These are phyloP conservation scores for Dendrothele bispora DNA, from an alignment of 768 basidiomycete species.

Conservation along the genomic window DNA sequence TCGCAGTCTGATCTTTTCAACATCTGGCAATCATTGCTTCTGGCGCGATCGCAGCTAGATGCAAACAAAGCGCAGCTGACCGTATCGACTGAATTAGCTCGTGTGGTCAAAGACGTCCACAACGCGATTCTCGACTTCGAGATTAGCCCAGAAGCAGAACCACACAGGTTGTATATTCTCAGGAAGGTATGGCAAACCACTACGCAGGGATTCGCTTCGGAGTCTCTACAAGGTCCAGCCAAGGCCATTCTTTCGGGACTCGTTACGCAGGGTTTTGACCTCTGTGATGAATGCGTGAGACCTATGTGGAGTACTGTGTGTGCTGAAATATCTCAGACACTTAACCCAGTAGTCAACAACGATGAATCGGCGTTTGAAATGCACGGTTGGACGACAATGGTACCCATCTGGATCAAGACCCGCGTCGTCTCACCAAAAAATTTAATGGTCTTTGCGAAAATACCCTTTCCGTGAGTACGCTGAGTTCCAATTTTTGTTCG, in stretches of 20 bases:
- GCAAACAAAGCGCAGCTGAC: slow-evolving; percentile 37
- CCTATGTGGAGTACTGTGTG: slow-evolving; percentile 50
- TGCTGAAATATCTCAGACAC: slow-evolving; percentile 40
- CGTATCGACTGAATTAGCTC: slow-evolving; percentile 32
- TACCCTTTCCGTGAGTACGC: slow-evolving; percentile 1
- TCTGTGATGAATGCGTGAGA: slow-evolving; percentile 38
- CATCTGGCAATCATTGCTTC: slow-evolving; percentile 59
- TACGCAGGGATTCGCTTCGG: slow-evolving; percentile 43
- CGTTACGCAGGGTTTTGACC: slow-evolving; percentile 40
- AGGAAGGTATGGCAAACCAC: slow-evolving; percentile 51
- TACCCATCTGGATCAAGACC: not conserved
- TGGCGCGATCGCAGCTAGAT: slow-evolving; percentile 44
- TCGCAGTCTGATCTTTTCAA: slow-evolving; percentile 38
- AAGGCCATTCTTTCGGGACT: slow-evolving; percentile 46
- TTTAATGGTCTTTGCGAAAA: slow-evolving; percentile 1
- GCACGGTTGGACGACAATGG: slow-evolving; percentile 16
- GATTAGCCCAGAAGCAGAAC: slow-evolving; percentile 27
- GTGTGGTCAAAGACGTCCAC: slow-evolving; percentile 28
- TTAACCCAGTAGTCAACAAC: slow-evolving; percentile 34
- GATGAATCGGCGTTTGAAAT: slow-evolving; percentile 24
- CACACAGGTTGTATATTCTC: slow-evolving; percentile 37
- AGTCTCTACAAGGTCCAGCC: slow-evolving; percentile 43
- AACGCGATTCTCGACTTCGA: slow-evolving; percentile 31
- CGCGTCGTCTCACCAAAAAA: not conserved
- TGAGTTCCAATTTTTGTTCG: slow-evolving; percentile 38